Base-by-base conservation (phyloP, 352 stramenopile species). In the Pythium coloratum region DNA sequence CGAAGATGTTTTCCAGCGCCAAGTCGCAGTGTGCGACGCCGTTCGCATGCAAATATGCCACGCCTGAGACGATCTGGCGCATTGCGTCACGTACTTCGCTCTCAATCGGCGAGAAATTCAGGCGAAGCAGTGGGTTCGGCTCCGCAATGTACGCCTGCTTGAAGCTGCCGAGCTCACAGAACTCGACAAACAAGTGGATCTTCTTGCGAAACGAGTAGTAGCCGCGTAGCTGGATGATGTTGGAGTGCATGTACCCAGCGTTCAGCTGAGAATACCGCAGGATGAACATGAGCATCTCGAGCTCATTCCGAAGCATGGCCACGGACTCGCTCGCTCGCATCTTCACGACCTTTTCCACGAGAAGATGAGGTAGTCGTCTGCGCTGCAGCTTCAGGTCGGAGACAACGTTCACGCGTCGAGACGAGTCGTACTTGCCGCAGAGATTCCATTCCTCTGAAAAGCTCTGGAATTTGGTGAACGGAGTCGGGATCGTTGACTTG, bases 31-130 rank as follows among this genome's bases (percentile, higher is more conserved):
- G 85, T 3, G 75, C 85, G 38, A 91, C 57, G 38, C 83, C 83
- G 38, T 89, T 76, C 24, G 62, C 49, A 53, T 93, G 85, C 26
- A 93, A 59, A 65, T 79, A 90, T 1, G 72, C 70, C 0, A 91
- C 67, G 0, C 75, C 81, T 0, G 85, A 90, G 61, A 95, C 87
- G 76, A 98, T 98, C 70, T 98, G 90, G 34, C 74, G 76, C 73
- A 92, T 84, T 18, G 69, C 68, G 40, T 84, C 71, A 10, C 77
- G 78, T n/a, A 86, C 70, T 49, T 90, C 77, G 8, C 54, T 54
- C 67, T 87, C 81, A 0, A 67, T 73, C 6, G 76, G 76, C 0
- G 70, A 56, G 8, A 73, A 74, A 9, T 71, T 75, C 6, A 88
- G 62, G 12, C 79, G 69, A 16, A 88, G 59, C n/a, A 78, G 62